Conservation (phyloP, 2,329 filamentous ascomycete species). For the Fusarium palustre region DNA sequence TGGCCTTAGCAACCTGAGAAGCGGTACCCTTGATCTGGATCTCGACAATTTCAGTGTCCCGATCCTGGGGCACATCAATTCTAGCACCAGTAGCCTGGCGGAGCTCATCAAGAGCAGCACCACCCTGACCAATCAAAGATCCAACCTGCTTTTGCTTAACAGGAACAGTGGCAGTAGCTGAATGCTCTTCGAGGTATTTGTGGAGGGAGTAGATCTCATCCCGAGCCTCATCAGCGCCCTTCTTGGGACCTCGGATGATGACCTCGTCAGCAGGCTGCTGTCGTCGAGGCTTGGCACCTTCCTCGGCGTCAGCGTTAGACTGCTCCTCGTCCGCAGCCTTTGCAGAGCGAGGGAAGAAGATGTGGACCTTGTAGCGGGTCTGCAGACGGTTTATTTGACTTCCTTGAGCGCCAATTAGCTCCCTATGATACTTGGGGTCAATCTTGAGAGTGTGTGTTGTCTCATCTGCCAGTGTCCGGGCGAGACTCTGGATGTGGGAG, state of each 20-base stretch:
- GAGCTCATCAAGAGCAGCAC: slow-evolving; percentile 89
- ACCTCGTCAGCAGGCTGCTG: slow-evolving; percentile 90
- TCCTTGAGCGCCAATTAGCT: slow-evolving; percentile 90
- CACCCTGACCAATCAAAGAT: slow-evolving; percentile 92
- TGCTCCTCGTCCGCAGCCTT: slow-evolving; percentile 76
- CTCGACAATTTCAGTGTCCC: slow-evolving; percentile 81
- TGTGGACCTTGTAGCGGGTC: slow-evolving; percentile 90
- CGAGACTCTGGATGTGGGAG: slow-evolving; percentile 81
- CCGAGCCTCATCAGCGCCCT: slow-evolving; percentile 89
- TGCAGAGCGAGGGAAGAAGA: slow-evolving; percentile 84
- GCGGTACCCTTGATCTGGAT: slow-evolving; percentile 95
- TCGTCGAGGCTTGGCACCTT: slow-evolving; percentile 72
- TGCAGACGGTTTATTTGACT: slow-evolving; percentile 92
- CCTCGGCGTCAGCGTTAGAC: slow-evolving; percentile 76
- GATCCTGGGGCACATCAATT: slow-evolving; percentile 89
- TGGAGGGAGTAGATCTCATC: slow-evolving; percentile 90
- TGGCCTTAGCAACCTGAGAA: slow-evolving; percentile 88
- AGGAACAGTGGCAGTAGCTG: slow-evolving; percentile 79
- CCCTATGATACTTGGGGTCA: slow-evolving; percentile 91
- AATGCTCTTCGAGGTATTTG: slow-evolving; percentile 91
- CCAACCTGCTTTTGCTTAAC: slow-evolving; percentile 93
- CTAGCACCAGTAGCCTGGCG: slow-evolving; percentile 85
- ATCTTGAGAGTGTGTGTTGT: slow-evolving; percentile 88
- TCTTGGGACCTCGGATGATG: slow-evolving; percentile 88
- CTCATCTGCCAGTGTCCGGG: slow-evolving; percentile 90